phyloP scores from a whole-genome alignment of 2,329 filamentous ascomycete genomes.

The Sphaerulina vaccinii region DNA sequence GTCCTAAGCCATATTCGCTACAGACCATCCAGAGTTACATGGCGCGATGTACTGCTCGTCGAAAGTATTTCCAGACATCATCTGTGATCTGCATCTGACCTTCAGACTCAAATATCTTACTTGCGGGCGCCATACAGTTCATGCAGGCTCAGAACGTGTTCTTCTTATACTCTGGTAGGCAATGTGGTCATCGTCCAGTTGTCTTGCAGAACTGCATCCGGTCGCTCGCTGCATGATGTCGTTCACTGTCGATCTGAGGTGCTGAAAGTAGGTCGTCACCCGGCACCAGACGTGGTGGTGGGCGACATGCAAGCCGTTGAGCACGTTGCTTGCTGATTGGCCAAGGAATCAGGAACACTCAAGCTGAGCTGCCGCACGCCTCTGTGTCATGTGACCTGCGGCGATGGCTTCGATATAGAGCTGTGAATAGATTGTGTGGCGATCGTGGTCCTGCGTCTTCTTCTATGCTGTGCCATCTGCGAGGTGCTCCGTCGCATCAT shows the following conservation, averaged over 20 bases:
- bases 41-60: neutral
- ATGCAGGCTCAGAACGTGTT: constrained; percentile 5
- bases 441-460: too few species aligned
- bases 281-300: neutral
- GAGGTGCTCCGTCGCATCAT: too few species aligned
- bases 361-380: too few species aligned
- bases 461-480: too few species aligned
- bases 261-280: constrained; percentile 2
- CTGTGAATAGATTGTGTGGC: too few species aligned
- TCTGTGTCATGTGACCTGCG: too few species aligned
- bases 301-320: constrained; percentile 2
- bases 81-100: constrained; percentile 8
- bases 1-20: too few species aligned
- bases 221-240: neutral
- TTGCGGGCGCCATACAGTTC: neutral
- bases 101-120: neutral
- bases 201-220: neutral
- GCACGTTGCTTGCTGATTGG: constrained; percentile 16
- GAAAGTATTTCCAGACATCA: constrained; percentile 6
- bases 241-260: neutral
- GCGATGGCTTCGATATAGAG: too few species aligned
- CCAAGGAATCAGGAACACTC: neutral
- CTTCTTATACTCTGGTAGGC: neutral
- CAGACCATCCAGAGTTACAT: neutral
- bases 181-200: neutral